Evolutionary conservation across 441 rosid genomes (phyloP), one percentile per base, ranked within the genome.

Genomic region (Pelargonium australe): DNA sequence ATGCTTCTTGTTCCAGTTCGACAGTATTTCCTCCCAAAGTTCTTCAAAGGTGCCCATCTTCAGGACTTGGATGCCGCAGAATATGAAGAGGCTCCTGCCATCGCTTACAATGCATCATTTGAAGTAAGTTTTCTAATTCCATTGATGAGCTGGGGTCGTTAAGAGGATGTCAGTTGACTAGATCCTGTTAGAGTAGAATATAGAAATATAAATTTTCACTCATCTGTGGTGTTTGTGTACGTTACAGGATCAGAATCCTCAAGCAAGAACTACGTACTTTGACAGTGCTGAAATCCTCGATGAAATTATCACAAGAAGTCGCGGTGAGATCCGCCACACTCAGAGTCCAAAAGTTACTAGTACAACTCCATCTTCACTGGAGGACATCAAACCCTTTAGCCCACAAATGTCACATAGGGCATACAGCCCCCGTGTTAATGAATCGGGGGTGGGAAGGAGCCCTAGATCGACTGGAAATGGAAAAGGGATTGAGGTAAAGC

Each of bases 61-160:
- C 89, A 85, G 64, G 95, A 89, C 73, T 80, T 89, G 78, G 95
- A 89, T 77, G 90, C 92, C 19, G 89, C 95, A 61, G 92, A 84
- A 64, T 89, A 87, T 60, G 95, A 89, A 81, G 95, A 85, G 79
- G 82, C 90, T 73, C 83, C 95, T 61, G 85, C 92, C 7, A 70
- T 85, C 47, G 69, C 89, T 74, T 89, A 79, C 81, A 83, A 84
- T 71, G 66, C 82, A 78, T 34, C 87, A 70, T 80, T 78, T 71
- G 85, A 83, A 25, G 95, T 84, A 84, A 83, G 90, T 75, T 40
- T 16, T 58, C 34, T 20, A 58, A 19, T 58, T 13, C 63, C 63
- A 19, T 58, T 58, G 43, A 40, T 6, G 43, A 40, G 10, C 43
- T 58, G 31, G 7, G 13, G 31, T 9, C 1, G 1, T 58, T n/a